Base-by-base conservation (phyloP, 202 grass and related monocot genomes). In the Saccharum hybrid region DNA sequence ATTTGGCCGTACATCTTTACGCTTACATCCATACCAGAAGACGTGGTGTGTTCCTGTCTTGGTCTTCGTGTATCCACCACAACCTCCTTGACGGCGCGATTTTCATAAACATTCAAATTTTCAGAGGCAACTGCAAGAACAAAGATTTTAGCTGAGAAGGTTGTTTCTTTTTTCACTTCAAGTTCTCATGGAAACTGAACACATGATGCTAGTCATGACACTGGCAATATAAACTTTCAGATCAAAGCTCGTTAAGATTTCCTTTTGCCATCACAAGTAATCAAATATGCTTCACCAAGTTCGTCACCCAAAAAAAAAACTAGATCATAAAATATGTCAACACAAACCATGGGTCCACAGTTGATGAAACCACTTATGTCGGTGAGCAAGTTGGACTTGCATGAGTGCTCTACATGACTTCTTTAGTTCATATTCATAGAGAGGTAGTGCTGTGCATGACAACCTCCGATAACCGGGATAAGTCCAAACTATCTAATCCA, bases 391-490 rank as follows among this genome's bases (percentile, higher is more conserved):
- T 75, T 69, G 42, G 70, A 38, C 51, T 37, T 66, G 37, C 59
- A 78, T 51, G 59, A 82, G 73, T 82, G 88, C 83, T 62, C 38
- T 72, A 46, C 79, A 74, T 74, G 73, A 73, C 46, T 72, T 75
- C 19, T 33, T 76, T 63, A 43, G 71, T 80, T 81, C 52, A 8
- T 69, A 43, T 80, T 80, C 52, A 8, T 69, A 43, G 54, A 63
- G 8, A 62, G 49, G 0, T 71, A 68, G 73, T 86, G 83, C 79
- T 86, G 48, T 31, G 59, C 88, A 90, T 78, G 88, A 82, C 61
- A 79, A 73, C 67, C 40, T 46, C 83, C 48, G 28, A 62, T 23
- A 42, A 46, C 31, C 5, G 6, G 46, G 40, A 82, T 81, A 86
- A 78, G 39, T 63, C 60, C 61, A 68, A 59, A 52, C 16, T 81